Percentiles rank a stretch among this genome's conserved stretches.
phyloP scores from a whole-genome alignment of 495 filamentous ascomycete genomes.

The Tuber brumale region DNA sequence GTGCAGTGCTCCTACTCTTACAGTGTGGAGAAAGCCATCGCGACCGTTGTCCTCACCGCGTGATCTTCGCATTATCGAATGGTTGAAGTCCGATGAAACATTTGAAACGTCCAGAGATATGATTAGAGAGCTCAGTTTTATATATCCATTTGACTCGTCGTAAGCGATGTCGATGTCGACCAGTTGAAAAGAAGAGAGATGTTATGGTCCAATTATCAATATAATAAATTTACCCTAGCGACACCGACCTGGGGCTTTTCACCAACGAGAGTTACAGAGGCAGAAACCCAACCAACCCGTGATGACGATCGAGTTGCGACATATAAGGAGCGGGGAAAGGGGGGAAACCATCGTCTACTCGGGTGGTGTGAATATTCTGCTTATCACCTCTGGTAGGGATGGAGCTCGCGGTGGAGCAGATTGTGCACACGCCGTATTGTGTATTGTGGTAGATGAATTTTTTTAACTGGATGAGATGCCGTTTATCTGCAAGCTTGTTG shows the following conservation, averaged over 20 bases:
- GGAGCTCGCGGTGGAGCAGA: not conserved
- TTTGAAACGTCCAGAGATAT: not conserved
- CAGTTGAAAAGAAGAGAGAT: not conserved
- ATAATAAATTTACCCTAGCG: too few relatives aligned
- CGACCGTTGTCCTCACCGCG: not conserved
- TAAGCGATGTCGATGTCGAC: not conserved
- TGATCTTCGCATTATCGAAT: conserved; percentile 1
- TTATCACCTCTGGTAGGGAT: not conserved
- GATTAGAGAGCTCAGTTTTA: not conserved
- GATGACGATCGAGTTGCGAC: not conserved
- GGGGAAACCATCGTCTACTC: not conserved
- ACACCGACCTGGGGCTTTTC: too few relatives aligned
- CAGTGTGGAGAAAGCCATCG: not conserved
- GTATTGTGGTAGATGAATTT: not conserved
- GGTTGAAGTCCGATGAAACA: not conserved
- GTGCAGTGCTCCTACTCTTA: not conserved
- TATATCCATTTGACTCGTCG: not conserved
- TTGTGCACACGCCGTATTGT: not conserved
- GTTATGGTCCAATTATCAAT: not conserved
- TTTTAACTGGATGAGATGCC: not conserved
- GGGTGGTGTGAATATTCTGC: not conserved
- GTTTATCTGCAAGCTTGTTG: not conserved
- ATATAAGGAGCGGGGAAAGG: not conserved
- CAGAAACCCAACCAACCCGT: not conserved
- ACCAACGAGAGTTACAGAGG: not conserved